These are phyloP conservation scores for Brassica nigra DNA, from an alignment of 345 rosid species.

Conservation along the genomic window DNA sequence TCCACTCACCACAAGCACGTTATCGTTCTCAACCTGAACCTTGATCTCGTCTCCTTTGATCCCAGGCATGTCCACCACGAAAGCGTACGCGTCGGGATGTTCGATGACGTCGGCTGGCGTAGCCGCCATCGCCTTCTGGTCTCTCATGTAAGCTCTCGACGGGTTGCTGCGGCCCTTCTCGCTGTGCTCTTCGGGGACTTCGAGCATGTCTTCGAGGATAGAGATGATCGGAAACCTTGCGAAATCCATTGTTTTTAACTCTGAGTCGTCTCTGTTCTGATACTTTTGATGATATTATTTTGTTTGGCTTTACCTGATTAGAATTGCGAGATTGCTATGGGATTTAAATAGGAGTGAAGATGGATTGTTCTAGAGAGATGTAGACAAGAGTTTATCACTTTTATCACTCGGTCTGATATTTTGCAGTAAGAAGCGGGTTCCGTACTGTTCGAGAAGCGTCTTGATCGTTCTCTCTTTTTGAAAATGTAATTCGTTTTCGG, in stretches of 20 bases:
- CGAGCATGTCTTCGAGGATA: conserved; percentile 63
- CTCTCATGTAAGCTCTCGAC: conserved; percentile 55
- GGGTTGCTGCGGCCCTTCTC: conserved; percentile 48
- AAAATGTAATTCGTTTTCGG: not conserved
- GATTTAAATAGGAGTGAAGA: conserved; percentile 1
- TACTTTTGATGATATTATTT: not conserved
- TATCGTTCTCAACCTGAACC: conserved; percentile 78
- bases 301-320: not conserved
- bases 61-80: conserved; percentile 86
- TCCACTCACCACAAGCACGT: conserved; percentile 61
- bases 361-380: conserved; percentile 33
- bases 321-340: not conserved
- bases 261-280: not conserved
- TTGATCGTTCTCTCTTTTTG: not conserved
- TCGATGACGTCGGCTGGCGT: conserved; percentile 84
- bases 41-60: conserved; percentile 64
- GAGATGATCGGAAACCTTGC: conserved; percentile 48
- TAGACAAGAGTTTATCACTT: not conserved
- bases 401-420: not conserved
- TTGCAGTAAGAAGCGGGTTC: not conserved
- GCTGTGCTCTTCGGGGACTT: conserved; percentile 41
- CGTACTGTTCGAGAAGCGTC: conserved; percentile 29
- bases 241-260: conserved; percentile 43
- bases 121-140: conserved; percentile 79
- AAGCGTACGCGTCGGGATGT: conserved; percentile 51